Base-by-base conservation (phyloP, 192 early-diverging fungal genomes). In the Podila minutissima region DNA sequence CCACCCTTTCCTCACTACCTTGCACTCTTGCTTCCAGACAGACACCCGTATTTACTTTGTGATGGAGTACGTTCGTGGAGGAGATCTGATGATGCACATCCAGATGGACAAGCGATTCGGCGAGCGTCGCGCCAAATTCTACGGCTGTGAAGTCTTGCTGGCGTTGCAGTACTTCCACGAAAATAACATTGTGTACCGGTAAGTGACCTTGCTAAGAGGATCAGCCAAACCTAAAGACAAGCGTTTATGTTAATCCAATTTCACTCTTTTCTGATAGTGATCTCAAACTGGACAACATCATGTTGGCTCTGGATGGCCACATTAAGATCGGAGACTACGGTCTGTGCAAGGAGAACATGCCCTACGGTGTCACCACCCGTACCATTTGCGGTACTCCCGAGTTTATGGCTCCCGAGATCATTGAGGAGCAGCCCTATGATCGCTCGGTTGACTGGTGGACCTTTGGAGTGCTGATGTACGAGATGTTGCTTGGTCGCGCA, bases 61-160 rank as follows among this genome's bases (percentile, higher is more conserved):
- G 4, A 98, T 97, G 95, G 98, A 99, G 82, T 99, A 96, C 83
- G 94, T 98, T 51, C 89, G 91, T 46, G 98, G 98, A 71, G 98
- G 98, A 46, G 98, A 99, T 86, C 83, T 99, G 82, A 98, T 99
- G 96, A 97, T 96, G 93, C 97, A 98, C 81, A 97, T 99, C 62
- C 97, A 98, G 74, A 91, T 91, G 67, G 88, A 91, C 62, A 72
- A 71, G 35, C 87, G 95, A 7, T 97, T 97, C 78, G 92, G 94
- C 20, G 92, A 95, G 77, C 90, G 92, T 26, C 92, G 95, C 55
- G 96, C 96, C 53, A 91, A 92, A 72, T 96, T 96, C 82, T 97
- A 97, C 71, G 94, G 94, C 65, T 93, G 92, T 59, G 95, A 97
- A 76, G 95, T 97, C 8, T 85, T 96, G 22, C 83, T 95, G 69